Evolutionary conservation across 2,329 filamentous ascomycete species (phyloP), one percentile per base, ranked within the genome.

Genomic region (Fusarium paranaense): DNA sequence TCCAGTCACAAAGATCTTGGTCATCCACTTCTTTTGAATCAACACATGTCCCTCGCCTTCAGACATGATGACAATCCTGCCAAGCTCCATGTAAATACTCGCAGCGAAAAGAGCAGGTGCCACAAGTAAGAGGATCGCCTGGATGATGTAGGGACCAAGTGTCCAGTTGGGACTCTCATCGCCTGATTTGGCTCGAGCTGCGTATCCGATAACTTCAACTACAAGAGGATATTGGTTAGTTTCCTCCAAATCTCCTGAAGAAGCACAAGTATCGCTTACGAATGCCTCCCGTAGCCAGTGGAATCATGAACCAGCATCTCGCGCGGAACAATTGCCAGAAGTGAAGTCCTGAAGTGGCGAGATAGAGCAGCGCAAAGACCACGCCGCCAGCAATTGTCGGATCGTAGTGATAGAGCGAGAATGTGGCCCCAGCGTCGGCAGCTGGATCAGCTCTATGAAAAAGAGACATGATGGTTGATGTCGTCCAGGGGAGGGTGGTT

Each of bases 1-100:
- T 14, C 74, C 74, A 1, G 33, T 52, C 0, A 74, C 73, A 40
- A 76, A 76, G 0, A 70, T 50, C 20, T 74, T 76, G 37, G 73
- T 76, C 63, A 76, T 52, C 73, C 73, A 76, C 30, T 66, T 74
- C 13, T 25, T 20, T 13, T 33, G 32, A 2, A 57, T 57, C n/a
- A 57, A 7, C 0, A 25, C 33, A 25, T 37, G 54, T 4, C 32
- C 25, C 35, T 60, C 57, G 6, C 54, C 54, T 9, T 57, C 54
- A 2, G 20, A 8, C 54, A 37, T 37, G 14, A 57, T 14, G 14
- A 57, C 32, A 25, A 57, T 57, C 20, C 54, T 57, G 9, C 54
- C 54, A 38, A 57, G 54, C 20, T 57, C 54, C 61, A 64, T 64
- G n/a, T 64, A 64, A 10, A 64, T 64, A 4, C 60, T 64, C 4